A percentile compares a stretch with the other conserved stretches of the same genome.
These are phyloP conservation scores for Phytopythium litorale DNA, from an alignment of 352 stramenopile genomes.

Conservation along the genomic window DNA sequence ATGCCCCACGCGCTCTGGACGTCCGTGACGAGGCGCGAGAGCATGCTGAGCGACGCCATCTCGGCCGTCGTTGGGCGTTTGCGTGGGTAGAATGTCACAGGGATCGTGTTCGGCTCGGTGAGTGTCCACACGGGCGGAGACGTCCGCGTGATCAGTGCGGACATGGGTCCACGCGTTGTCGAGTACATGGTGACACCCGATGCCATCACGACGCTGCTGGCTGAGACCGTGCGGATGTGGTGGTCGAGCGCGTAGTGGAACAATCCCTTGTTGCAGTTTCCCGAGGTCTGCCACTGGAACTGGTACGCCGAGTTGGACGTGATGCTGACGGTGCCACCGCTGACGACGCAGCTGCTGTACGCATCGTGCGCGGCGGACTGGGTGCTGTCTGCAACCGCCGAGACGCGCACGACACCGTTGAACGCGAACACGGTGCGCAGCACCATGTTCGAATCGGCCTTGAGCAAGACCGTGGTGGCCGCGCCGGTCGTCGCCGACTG, in stretches of 20 bases:
- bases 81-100: slow-evolving; percentile 57
- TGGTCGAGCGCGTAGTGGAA: slow-evolving; percentile 64
- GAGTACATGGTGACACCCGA: slow-evolving; percentile 33
- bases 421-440: slow-evolving; percentile 29
- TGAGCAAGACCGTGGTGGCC: slow-evolving; percentile 23
- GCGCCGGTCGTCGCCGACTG: slow-evolving; percentile 15
- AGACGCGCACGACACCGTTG: slow-evolving; percentile 42
- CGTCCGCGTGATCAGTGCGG: slow-evolving; percentile 40
- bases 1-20: slow-evolving; percentile 57
- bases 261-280: slow-evolving; percentile 48
- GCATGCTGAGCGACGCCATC: slow-evolving; percentile 30
- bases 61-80: slow-evolving; percentile 33
- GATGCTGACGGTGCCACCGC: slow-evolving; percentile 37
- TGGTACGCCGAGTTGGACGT: slow-evolving; percentile 40
- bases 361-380: slow-evolving; percentile 52
- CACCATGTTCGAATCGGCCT: slow-evolving; percentile 41
- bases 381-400: slow-evolving; percentile 26
- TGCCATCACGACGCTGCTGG: slow-evolving; percentile 31
- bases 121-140: slow-evolving; percentile 42
- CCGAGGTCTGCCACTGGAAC: slow-evolving; percentile 57
- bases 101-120: slow-evolving; percentile 34
- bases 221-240: slow-evolving; percentile 46
- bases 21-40: slow-evolving; percentile 44
- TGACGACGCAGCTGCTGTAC: slow-evolving; percentile 66
- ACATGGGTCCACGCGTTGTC: slow-evolving; percentile 53